Evolutionary conservation across 805 yeast species (phyloP), one percentile per base, ranked within the genome.

Genomic region (Cephaloascus albidus): DNA sequence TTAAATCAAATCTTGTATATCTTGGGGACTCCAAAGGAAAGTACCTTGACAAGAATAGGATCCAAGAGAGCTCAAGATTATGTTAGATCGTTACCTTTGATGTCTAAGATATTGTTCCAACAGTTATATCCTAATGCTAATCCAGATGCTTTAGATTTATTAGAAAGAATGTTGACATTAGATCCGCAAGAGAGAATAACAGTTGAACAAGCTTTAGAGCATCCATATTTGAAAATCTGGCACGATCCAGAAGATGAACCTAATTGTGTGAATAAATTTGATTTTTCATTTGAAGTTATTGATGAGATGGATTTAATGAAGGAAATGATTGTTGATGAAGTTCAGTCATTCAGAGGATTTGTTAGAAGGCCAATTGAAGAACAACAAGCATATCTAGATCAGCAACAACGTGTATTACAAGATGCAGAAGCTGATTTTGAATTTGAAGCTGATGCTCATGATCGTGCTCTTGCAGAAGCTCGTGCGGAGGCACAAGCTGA

Each of bases 161-260:
- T 88, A 40, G 81, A 79, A 40, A 74, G 68, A 48, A 76, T 93
- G 83, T 69, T 93, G 30, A 78, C 89, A n/a, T 72, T 93, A 46
- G 95, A 90, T 55, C 97, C 97, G 3, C 70, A 68, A 35, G 73
- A 76, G 50, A 74, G 98, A 58, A 82, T 89, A 40, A 78, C 88
- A 0, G 97, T 89, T 3, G 87, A 84, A 42, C 83, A 87, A 49
- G 97, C 97, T 0, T 66, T 93, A 38, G 72, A 69, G 43, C 98
- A 93, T 61, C 96, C 96, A 6, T 93, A 90, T 56, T 62, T 93
- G 40, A 70, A 79, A 36, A 74, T 85, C 26, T 93, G 96, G 89
- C 97, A 87, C 55, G 96, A 88, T 58, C 93, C 96, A 4, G 73
- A 75, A 23, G 97, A 93, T 55, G 97, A 93, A 60, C 89, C 89